phyloP scores from a whole-genome alignment of 495 filamentous ascomycete genomes.

The Acidomyces sp. region DNA sequence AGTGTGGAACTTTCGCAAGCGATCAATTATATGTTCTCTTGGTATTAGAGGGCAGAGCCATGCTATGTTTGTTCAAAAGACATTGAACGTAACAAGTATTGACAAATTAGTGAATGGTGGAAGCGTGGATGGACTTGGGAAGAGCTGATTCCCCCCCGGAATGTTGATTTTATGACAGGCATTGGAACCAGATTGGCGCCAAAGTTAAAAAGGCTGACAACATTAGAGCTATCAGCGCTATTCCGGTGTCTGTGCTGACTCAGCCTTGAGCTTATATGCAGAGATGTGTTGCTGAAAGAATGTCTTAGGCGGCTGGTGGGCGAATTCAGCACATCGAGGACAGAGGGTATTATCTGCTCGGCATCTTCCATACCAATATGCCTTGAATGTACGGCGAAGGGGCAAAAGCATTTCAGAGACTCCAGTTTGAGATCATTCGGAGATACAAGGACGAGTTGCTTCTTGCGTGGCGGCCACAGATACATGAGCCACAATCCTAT shows the following conservation, averaged over 20 bases:
- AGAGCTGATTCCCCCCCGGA: conserved; percentile 15
- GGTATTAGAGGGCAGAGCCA: conserved; percentile 7
- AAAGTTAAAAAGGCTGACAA: neutral
- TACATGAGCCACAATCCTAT: no score
- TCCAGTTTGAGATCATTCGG: conserved; percentile 25
- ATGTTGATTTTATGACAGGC: neutral
- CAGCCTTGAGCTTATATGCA: neutral
- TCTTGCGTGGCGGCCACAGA: no score
- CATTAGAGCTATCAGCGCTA: neutral
- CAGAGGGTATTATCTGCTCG: conserved; percentile 26
- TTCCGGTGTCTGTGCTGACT: conserved; percentile 1
- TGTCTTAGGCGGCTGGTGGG: conserved; percentile 16
- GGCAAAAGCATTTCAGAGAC: conserved; percentile 22
- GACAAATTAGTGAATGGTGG: conserved; percentile 7
- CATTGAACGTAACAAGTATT: neutral
- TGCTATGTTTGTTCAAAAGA: conserved; percentile 14
- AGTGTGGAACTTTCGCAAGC: conserved; percentile 16
- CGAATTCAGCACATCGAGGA: conserved; percentile 21
- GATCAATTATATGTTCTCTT: conserved; percentile 16
- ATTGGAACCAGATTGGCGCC: neutral
- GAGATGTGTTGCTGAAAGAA: conserved; percentile 13
- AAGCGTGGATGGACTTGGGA: conserved; percentile 18
- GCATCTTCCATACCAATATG: conserved; percentile 28
- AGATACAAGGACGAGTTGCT: conserved; percentile 12
- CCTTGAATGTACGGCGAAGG: conserved; percentile 30